Evolutionary conservation across 176 grass and related monocot genomes (phyloP).

Genomic region (Pontederia paniculata): DNA sequence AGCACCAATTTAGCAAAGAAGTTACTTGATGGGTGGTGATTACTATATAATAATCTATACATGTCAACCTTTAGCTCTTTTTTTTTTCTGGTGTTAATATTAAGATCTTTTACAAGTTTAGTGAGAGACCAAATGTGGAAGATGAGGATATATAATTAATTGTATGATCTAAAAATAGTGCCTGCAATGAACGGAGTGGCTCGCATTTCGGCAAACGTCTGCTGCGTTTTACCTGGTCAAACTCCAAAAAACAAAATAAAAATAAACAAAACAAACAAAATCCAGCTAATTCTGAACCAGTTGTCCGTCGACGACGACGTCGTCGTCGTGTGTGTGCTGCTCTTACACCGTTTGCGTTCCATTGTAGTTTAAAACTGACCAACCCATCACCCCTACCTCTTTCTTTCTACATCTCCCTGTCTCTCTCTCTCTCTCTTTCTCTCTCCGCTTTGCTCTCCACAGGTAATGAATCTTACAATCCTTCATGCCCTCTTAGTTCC

Average conservation of each 20-base stretch:
- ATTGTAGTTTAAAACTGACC: constrained; percentile 2
- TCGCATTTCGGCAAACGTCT: neutral
- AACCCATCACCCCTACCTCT: neutral
- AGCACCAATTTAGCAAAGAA: no score
- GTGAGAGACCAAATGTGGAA: no score
- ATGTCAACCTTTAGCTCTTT: no score
- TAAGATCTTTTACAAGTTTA: neutral
- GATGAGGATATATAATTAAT: no score
- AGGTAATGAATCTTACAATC: no score
- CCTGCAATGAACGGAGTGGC: neutral
- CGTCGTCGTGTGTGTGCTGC: neutral
- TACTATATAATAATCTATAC: neutral
- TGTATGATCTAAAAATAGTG: neutral
- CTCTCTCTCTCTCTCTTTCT: neutral
- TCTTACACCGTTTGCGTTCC: neutral
- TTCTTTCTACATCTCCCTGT: neutral
- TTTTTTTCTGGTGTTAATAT: neutral
- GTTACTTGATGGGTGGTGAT: no score
- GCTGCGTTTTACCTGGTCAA: neutral
- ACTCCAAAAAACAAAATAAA: neutral
- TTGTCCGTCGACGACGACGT: constrained; percentile 1
- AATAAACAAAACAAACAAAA: neutral
- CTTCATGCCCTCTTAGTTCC: no score
- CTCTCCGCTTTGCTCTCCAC: no score
- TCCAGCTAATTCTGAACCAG: neutral